Evolutionary conservation across 148 eudicot species (phyloP).

Genomic region (Rhododendron mucronatum): DNA sequence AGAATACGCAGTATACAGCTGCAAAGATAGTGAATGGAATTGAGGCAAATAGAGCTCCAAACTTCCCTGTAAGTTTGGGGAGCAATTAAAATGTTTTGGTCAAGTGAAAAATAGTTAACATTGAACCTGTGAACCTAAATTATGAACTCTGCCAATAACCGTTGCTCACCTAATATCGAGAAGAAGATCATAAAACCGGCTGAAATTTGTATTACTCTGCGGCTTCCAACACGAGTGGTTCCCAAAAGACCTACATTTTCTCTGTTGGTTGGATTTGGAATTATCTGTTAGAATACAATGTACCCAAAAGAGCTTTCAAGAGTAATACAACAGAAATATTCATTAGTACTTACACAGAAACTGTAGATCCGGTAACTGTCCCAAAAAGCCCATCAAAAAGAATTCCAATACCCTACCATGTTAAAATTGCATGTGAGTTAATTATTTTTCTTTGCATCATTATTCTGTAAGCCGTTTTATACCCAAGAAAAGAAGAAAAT

Average conservation of each 20-base stretch:
- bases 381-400: conserved; percentile 90
- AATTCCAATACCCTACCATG: conserved; percentile 75
- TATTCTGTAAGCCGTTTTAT: neutral
- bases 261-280: conserved; percentile 39
- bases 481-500: neutral
- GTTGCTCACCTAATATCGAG: conserved; percentile 51
- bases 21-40: conserved; percentile 97
- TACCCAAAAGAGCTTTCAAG: neutral
- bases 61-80: conserved; percentile 59
- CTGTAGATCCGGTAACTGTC: conserved; percentile 86
- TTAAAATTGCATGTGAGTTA: neutral
- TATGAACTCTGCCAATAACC: neutral
- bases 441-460: neutral
- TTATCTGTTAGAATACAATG: neutral
- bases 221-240: conserved; percentile 96
- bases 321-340: neutral
- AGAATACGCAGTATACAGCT: conserved; percentile 79
- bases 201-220: conserved; percentile 91
- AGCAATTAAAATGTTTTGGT: neutral
- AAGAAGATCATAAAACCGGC: conserved; percentile 99
- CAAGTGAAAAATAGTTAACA: neutral
- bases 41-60: conserved; percentile 96
- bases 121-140: neutral
- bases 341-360: conserved; percentile 61
- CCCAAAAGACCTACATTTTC: conserved; percentile 95